Evolutionary conservation across 164 flowering plant species (phyloP).

Genomic region (Cinnamomum micranthum): DNA sequence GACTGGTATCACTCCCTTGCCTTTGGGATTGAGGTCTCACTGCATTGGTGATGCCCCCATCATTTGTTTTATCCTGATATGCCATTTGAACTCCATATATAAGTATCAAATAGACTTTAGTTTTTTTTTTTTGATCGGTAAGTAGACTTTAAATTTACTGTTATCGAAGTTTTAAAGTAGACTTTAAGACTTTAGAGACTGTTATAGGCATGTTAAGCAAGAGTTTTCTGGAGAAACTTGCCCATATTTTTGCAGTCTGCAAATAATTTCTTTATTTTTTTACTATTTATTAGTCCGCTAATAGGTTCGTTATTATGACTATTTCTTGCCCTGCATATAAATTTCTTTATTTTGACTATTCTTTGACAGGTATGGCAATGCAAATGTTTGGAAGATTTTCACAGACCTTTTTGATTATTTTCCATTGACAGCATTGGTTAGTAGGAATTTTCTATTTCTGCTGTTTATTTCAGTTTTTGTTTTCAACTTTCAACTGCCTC

Average conservation of each 20-base stretch:
- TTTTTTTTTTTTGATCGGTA: too few species aligned
- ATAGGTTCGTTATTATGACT: neutral
- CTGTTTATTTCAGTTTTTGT: neutral
- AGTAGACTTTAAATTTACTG: too few species aligned
- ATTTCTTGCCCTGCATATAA: too few species aligned
- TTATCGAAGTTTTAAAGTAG: too few species aligned
- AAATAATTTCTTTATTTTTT: neutral
- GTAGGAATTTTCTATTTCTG: constrained; percentile 20
- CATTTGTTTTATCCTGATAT: neutral
- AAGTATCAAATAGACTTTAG: neutral
- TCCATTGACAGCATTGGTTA: constrained; percentile 92
- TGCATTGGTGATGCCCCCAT: neutral
- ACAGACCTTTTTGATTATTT: constrained; percentile 91
- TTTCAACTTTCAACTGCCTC: neutral
- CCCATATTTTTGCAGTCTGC: neutral
- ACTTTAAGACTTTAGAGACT: too few species aligned
- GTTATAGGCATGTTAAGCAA: neutral
- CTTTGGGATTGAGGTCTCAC: too few species aligned
- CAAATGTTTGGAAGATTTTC: constrained; percentile 89
- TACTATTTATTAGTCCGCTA: neutral
- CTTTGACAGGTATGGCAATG: constrained; percentile 83
- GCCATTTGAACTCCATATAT: neutral
- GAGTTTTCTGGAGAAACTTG: neutral
- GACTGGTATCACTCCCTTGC: too few species aligned
- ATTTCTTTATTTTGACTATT: constrained; percentile 2